Evolutionary conservation across 306 rosid species (phyloP), one percentile per base, ranked within the genome.

Genomic region (Purshia tridentata): DNA sequence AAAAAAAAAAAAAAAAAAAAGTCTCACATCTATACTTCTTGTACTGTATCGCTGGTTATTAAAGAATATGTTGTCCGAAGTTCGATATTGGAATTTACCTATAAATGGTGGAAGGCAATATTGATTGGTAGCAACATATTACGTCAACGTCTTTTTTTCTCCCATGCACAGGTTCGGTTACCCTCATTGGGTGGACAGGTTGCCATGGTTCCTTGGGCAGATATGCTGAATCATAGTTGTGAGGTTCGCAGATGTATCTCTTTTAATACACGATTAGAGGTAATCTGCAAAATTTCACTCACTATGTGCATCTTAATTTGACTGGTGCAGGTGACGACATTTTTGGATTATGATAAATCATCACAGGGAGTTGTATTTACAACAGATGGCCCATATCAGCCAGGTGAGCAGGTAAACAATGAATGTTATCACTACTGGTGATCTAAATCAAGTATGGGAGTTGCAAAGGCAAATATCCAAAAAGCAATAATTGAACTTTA

Each of bases 141-240:
- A 65, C 81, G 70, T 67, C 66, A 41, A 54, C 3, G 0, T 51
- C 16, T 0, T 40, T 41, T 71, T 57, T 72, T 65, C 67, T 73
- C 12, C 72, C 42, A 46, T 37, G n/a, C 82, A 83, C 90, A 91
- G 98, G 98, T 93, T 56, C 88, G 98, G 44, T 81, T 93, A 72
- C 97, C 97, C 56, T 91, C 95, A 4, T 81, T 91, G 98, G 87
- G 81, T 75, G 98, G 88, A 68, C 86, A 78, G 77, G 92, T 91
- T 81, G 98, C 97, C 45, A 80, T 91, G 87, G 97, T 89, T 88
- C 98, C 98, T 1, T 91, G 98, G 98, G 98, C 96, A 39, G 98
- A 94, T 82, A 94, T 94, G 96, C 82, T 94, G 86, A 94, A 94
- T 75, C 98, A 91, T 87, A 86, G 83, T 80, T 88, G 98, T 85